phyloP scores from a whole-genome alignment of 1,139 yeast species.

The Blastobotrys persicus region DNA sequence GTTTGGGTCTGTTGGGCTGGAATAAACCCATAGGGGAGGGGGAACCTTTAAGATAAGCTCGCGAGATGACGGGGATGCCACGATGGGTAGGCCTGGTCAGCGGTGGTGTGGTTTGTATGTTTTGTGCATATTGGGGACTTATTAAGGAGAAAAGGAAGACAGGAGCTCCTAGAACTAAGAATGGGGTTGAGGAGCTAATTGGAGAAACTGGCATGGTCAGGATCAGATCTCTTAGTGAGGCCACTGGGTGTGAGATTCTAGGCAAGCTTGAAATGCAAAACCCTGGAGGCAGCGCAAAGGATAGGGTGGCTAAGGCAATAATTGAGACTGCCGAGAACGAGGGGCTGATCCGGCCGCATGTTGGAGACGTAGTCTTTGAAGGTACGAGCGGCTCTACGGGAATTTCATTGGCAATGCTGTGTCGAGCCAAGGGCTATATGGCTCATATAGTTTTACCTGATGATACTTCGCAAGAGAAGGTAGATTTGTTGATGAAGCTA shows the following conservation, averaged over 20 bases:
- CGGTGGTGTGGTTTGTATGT: background rate
- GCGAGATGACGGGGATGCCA: background rate
- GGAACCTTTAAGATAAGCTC: too few relatives aligned
- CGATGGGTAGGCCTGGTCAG: background rate
- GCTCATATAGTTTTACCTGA: constrained; percentile 95
- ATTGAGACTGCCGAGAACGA: constrained; percentile 61
- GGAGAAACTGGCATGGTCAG: constrained; percentile 90
- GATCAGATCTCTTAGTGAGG: constrained; percentile 66
- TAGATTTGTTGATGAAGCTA: constrained; percentile 62
- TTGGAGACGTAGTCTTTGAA: constrained; percentile 73
- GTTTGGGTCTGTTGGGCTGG: too few relatives aligned
- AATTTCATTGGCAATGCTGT: constrained; percentile 83
- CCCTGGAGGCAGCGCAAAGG: constrained; percentile 97
- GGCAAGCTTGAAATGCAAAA: constrained; percentile 85
- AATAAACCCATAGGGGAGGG: too few relatives aligned
- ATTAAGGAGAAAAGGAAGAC: background rate
- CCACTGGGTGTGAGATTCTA: constrained; percentile 78
- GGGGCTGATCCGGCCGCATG: constrained; percentile 57
- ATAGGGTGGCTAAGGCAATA: constrained; percentile 86
- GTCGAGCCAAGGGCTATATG: constrained; percentile 81
- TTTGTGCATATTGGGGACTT: background rate
- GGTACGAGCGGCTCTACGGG: constrained; percentile 98
- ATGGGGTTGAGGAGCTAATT: constrained; percentile 60
- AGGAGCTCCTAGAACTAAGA: constrained; percentile 5
- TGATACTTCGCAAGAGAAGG: constrained; percentile 84